Evolutionary conservation across 805 yeast species (phyloP).

Genomic region (Saccharomycopsis olivae): DNA sequence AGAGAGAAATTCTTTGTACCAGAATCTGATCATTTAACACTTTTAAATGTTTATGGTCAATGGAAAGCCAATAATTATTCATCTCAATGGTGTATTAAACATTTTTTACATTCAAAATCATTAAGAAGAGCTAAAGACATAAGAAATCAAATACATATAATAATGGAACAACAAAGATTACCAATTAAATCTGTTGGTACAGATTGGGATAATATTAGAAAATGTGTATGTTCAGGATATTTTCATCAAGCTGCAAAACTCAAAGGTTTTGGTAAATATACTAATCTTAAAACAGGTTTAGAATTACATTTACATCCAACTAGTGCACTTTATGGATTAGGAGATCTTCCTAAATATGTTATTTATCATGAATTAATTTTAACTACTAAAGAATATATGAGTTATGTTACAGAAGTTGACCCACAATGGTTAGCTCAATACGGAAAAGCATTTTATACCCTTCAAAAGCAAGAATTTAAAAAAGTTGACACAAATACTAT

Average conservation of each 20-base stretch:
- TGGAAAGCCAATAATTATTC: slow-evolving; percentile 60
- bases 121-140: slow-evolving; percentile 73
- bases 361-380: slow-evolving; percentile 72
- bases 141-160: slow-evolving; percentile 51
- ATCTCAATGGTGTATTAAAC: slow-evolving; percentile 65
- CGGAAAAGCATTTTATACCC: slow-evolving; percentile 27
- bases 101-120: slow-evolving; percentile 73
- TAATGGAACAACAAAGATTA: slow-evolving; percentile 40
- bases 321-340: slow-evolving; percentile 50
- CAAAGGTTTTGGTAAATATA: slow-evolving; percentile 41
- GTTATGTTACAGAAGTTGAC: slow-evolving; percentile 73
- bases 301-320: slow-evolving; percentile 87
- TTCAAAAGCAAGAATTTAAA: slow-evolving; percentile 3
- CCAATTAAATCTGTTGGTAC: slow-evolving; percentile 41
- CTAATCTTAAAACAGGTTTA: slow-evolving; percentile 42
- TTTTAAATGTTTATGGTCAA: slow-evolving; percentile 64
- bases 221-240: slow-evolving; percentile 57
- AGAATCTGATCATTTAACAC: slow-evolving; percentile 75
- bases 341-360: slow-evolving; percentile 61
- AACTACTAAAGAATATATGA: slow-evolving; percentile 87
- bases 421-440: slow-evolving; percentile 66
- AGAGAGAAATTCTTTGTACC: slow-evolving; percentile 66
- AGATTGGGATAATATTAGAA: slow-evolving; percentile 45
- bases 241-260: slow-evolving; percentile 58
- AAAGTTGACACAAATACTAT: slow-evolving; percentile 3